Evolutionary conservation across 1,284 basidiomycete genomes (phyloP).

Genomic region (Ganoderma lucidum): DNA sequence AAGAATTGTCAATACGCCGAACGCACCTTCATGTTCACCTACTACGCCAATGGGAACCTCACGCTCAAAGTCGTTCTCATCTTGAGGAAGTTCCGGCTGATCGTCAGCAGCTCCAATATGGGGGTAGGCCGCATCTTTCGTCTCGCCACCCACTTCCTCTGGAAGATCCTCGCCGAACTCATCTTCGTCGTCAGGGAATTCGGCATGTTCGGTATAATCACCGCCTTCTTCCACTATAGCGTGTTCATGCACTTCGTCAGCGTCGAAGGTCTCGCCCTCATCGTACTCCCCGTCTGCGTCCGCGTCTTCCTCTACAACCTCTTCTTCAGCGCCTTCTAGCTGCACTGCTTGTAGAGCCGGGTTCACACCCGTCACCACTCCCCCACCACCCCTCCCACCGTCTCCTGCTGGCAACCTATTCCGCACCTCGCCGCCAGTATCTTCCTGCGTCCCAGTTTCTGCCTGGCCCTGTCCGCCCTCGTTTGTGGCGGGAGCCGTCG

Average conservation of each 20-base stretch:
- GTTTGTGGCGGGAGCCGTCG: not conserved
- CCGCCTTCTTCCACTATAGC: conserved; percentile 34
- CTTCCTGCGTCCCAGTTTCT: not conserved
- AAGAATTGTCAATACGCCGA: not conserved
- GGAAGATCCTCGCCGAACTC: conserved; percentile 40
- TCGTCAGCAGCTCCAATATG: conserved; percentile 18
- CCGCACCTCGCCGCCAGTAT: not conserved
- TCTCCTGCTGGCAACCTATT: too few species aligned
- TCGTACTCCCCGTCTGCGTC: conserved; percentile 12
- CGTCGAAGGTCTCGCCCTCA: conserved; percentile 39
- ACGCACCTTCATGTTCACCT: not conserved
- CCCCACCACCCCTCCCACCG: not conserved
- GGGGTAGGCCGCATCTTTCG: conserved; percentile 9
- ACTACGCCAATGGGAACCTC: not conserved
- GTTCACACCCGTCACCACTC: not conserved
- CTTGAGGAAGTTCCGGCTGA: not conserved
- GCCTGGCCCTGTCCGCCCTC: not conserved
- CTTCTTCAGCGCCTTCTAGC: not conserved
- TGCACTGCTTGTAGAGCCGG: not conserved
- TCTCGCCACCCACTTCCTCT: conserved; percentile 33
- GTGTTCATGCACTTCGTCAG: conserved; percentile 41
- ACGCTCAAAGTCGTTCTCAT: conserved; percentile 8
- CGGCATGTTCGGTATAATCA: conserved; percentile 37
- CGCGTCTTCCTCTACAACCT: not conserved
- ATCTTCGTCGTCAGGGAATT: conserved; percentile 41